Percentiles rank a stretch among this genome's conserved stretches.
Conservation (phyloP, 768 basidiomycete species). For the Gautieria morchelliformis region DNA sequence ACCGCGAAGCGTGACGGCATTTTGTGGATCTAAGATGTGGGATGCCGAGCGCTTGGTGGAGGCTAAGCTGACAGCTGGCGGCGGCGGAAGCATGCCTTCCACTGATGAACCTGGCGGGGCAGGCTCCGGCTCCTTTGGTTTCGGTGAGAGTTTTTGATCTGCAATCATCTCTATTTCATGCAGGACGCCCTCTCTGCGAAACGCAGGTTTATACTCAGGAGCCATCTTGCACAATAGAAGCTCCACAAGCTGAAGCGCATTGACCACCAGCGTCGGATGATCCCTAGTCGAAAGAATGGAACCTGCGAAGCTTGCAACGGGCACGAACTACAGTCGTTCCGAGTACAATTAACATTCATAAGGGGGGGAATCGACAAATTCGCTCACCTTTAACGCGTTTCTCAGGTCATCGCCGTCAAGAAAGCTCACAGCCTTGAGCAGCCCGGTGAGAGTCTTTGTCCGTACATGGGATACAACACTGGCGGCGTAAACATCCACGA, state of each 20-base stretch:
- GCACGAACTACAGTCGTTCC: slow-evolving; percentile 56
- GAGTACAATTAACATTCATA: slow-evolving; percentile 5
- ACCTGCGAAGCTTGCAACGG: slow-evolving; percentile 90
- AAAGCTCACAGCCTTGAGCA: slow-evolving; percentile 89
- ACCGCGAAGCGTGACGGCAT: slow-evolving; percentile 87
- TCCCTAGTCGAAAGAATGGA: slow-evolving; percentile 91
- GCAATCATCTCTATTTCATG: slow-evolving; percentile 85
- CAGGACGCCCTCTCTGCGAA: slow-evolving; percentile 92
- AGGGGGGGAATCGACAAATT: not conserved
- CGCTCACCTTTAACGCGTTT: slow-evolving; percentile 64
- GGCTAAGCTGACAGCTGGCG: slow-evolving; percentile 36
- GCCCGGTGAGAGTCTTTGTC: slow-evolving; percentile 76
- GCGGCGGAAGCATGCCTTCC: slow-evolving; percentile 21
- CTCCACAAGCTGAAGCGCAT: slow-evolving; percentile 89
- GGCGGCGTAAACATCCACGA: slow-evolving; percentile 99
- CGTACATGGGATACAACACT: slow-evolving; percentile 84
- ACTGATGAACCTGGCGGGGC: slow-evolving; percentile 20
- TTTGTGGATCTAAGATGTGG: slow-evolving; percentile 70
- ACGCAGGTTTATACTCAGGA: slow-evolving; percentile 74
- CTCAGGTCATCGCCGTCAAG: slow-evolving; percentile 68
- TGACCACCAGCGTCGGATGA: slow-evolving; percentile 76
- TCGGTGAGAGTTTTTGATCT: slow-evolving; percentile 46
- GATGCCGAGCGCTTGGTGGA: slow-evolving; percentile 65
- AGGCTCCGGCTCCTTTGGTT: slow-evolving; percentile 33
- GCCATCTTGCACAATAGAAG: slow-evolving; percentile 79